Base-by-base conservation (phyloP, 139 green algal genomes). In the Chlamydomonas sphaeroides region DNA sequence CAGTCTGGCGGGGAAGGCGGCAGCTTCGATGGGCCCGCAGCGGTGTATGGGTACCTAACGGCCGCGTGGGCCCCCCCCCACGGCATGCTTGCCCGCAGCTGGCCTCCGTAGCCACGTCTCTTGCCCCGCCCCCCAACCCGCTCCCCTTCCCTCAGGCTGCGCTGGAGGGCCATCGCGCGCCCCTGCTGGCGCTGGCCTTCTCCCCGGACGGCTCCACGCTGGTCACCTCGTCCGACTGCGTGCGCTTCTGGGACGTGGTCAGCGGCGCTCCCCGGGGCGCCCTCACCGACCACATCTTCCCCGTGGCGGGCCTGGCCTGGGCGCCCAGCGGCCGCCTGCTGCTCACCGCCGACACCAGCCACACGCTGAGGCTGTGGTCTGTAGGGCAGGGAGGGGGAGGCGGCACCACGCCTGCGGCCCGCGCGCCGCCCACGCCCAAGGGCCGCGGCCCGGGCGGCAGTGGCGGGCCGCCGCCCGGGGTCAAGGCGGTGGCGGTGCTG, bases 261-360 rank as follows among this genome's bases (percentile, higher is more conserved):
- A 72, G 15, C n/a, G 75, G 75, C 33, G 42, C 62, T 28, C 23
- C 75, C 42, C n/a, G 33, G 39, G 75, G 75, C 42, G 75, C 75
- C n/a, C 61, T 82, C 42, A 82, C 61, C 18, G 75, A 82, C 59
- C 75, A 82, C 59, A 82, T 82, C 59, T 82, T 82, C 59, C 75
- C 75, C 32, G 42, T 82, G n/a, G 75, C 62, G 38, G 75, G 32
- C 42, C 15, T 82, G 28, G 75, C 75, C 62, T 82, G 61, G 38
- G 61, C 75, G 3, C 42, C 75, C 2, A 42, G 73, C 75, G 75
- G 75, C 42, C 2, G 1, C 61, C 49, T 11, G 21, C 75, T 82
- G 20, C 23, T 72, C 4, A 65, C 75, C 75, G 75, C 75, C 8
- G 75, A 82, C 42, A 82, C 62, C n/a, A 65, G 62, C 20, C 75